Conservation (phyloP, 441 rosid genomes). For the Populus hybrid region DNA sequence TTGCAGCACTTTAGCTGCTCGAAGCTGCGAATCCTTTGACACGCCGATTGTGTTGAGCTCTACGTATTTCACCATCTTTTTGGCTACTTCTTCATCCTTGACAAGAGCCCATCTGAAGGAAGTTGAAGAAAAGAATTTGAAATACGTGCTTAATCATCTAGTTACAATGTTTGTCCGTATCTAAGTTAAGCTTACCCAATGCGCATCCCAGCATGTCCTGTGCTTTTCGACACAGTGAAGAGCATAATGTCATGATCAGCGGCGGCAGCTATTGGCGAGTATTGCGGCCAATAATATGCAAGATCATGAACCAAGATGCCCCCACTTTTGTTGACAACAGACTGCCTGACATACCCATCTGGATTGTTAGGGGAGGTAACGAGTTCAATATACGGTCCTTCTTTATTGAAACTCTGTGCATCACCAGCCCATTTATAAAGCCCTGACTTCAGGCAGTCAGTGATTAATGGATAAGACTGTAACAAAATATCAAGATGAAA, state of each 20-base stretch:
- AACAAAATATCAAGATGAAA: constrained; percentile 22
- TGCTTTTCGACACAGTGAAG: constrained; percentile 80
- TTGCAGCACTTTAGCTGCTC: constrained; percentile 72
- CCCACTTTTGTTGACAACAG: constrained; percentile 62
- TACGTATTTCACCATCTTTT: constrained; percentile 74
- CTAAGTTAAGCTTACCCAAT: constrained; percentile 57
- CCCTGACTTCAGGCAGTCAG: constrained; percentile 77
- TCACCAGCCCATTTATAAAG: constrained; percentile 88
- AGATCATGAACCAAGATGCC: constrained; percentile 81
- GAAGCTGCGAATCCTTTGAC: constrained; percentile 84
- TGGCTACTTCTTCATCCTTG: constrained; percentile 61
- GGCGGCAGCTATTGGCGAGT: constrained; percentile 63
- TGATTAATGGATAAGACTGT: constrained; percentile 80
- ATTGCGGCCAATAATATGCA: constrained; percentile 95
- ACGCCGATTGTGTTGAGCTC: constrained; percentile 87
- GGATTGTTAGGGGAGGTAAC: constrained; percentile 95
- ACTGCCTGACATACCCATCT: constrained; percentile 62
- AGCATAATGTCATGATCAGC: constrained; percentile 78
- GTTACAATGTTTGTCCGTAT: not conserved
- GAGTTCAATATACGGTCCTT: constrained; percentile 74
- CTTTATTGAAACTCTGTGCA: constrained; percentile 50
- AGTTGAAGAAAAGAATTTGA: not conserved
- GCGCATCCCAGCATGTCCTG: constrained; percentile 94
- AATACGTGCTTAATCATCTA: not conserved
- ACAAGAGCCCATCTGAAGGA: constrained; percentile 85